Conservation (phyloP, 257 asterid species). For the Gentiana dahurica region DNA sequence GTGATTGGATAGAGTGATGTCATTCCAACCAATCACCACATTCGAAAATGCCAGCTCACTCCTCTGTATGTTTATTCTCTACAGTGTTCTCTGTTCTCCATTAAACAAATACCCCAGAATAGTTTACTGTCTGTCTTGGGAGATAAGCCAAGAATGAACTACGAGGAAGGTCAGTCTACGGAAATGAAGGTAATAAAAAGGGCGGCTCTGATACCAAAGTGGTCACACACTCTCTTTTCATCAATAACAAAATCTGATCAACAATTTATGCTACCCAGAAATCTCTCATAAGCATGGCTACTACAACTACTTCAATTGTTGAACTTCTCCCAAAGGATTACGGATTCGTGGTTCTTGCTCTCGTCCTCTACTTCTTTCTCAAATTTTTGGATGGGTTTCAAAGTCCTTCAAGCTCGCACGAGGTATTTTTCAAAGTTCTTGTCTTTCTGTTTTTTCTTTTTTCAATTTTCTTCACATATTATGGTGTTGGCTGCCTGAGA, state of each 20-base stretch:
- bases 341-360: slow-evolving; percentile 60
- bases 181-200: too few species aligned
- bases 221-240: neutral
- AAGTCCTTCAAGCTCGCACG: slow-evolving; percentile 67
- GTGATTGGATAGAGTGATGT: too few species aligned
- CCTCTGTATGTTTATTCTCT: too few species aligned
- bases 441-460: neutral
- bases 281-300: slow-evolving; percentile 22
- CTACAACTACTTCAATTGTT: slow-evolving; percentile 21
- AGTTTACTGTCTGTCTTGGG: slow-evolving; percentile 1
- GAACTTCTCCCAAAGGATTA: slow-evolving; percentile 55
- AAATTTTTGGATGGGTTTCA: slow-evolving; percentile 63
- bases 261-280: neutral
- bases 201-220: neutral
- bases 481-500: neutral
- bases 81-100: too few species aligned
- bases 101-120: too few species aligned
- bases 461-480: neutral
- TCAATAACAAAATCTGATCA: slow-evolving; percentile 1
- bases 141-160: slow-evolving; percentile 1
- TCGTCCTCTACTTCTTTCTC: slow-evolving; percentile 49
- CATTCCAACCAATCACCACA: too few species aligned
- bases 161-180: neutral
- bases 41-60: too few species aligned
- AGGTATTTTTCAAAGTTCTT: slow-evolving; percentile 24